Conservation (phyloP, 768 basidiomycete genomes). For the Lactifluus rugatus region DNA sequence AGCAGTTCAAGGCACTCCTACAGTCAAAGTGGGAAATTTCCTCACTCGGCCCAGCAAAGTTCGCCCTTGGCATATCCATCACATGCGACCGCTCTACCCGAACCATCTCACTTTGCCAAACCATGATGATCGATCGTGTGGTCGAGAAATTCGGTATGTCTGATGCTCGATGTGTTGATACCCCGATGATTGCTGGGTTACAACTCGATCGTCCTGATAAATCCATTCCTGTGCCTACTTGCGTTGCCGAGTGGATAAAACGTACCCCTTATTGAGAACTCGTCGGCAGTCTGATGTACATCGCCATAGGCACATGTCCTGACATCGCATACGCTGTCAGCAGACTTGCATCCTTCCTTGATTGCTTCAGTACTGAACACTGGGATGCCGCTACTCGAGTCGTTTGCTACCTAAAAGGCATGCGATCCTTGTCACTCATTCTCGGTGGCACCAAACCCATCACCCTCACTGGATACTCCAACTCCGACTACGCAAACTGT, state of each 20-base stretch:
- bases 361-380: no score
- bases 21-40: not conserved
- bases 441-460: not conserved
- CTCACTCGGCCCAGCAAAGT: not conserved
- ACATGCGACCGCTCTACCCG: not conserved
- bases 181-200: no score
- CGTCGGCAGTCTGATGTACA: no score
- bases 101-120: not conserved
- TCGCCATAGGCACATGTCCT: not conserved
- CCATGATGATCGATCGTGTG: not conserved
- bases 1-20: not conserved
- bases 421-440: accelerated
- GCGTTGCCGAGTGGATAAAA: not conserved
- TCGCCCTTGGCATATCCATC: not conserved
- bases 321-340: not conserved
- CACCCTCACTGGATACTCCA: not conserved
- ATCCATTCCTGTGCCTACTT: no score
- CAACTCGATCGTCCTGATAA: no score
- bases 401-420: not conserved
- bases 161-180: no score
- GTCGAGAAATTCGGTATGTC: no score
- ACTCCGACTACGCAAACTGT: not conserved
- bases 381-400: not conserved
- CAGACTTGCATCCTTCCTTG: no score
- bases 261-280: not conserved